These are phyloP conservation scores for Stropharia rugosoannulata DNA, from an alignment of 768 basidiomycete species.

Conservation along the genomic window DNA sequence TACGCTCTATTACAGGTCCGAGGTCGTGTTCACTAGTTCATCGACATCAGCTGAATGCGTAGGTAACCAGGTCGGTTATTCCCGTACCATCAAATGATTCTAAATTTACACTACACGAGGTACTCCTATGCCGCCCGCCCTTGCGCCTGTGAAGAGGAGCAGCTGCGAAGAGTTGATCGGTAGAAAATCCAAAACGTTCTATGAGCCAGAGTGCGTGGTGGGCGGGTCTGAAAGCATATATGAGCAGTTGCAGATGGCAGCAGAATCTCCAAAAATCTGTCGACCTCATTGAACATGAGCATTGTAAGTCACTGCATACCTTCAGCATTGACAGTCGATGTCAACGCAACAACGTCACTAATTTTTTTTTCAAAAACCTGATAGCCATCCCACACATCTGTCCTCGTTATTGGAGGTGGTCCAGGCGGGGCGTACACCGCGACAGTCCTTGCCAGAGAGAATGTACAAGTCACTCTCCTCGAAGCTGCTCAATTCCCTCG, in stretches of 20 bases:
- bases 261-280: not conserved
- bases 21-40: too few relatives aligned
- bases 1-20: too few relatives aligned
- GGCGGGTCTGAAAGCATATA: not conserved
- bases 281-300: not conserved
- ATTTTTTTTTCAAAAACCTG: too few relatives aligned
- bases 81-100: not conserved
- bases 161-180: not conserved
- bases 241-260: not conserved
- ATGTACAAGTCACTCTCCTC: conserved; percentile 38
- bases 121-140: not conserved
- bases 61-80: too few relatives aligned
- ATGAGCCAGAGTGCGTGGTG: not conserved
- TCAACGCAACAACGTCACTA: too few relatives aligned
- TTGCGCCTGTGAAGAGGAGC: too few relatives aligned
- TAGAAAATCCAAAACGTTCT: not conserved
- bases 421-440: conserved; percentile 47
- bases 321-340: too few relatives aligned
- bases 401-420: conserved; percentile 43
- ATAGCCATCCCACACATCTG: conserved; percentile 18
- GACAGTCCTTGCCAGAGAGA: conserved; percentile 40
- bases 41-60: too few relatives aligned
- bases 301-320: not conserved
- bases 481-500: conserved; percentile 25
- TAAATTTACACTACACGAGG: not conserved